Evolutionary conservation across 2,329 filamentous ascomycete species (phyloP), one percentile per base, ranked within the genome.

Genomic region (Botrytis medusae): DNA sequence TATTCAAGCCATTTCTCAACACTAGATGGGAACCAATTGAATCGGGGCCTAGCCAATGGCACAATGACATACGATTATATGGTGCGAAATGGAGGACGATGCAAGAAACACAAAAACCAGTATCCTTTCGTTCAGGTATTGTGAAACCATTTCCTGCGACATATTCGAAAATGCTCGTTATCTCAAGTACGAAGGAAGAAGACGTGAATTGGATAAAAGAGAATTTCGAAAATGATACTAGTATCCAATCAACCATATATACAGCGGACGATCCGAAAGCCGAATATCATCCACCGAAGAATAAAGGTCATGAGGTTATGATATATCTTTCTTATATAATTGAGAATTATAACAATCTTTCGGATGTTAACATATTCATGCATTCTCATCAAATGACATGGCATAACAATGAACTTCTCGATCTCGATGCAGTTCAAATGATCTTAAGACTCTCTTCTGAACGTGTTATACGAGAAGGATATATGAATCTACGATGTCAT

Each of bases 401-500:
- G 79, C 80, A 81, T 61, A 79, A 76, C 48, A 76, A 81, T 54
- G 74, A 77, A 4, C 67, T 79, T 1, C 71, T 80, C 4, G 74
- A 74, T 32, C n/a, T 73, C n/a, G 77, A 78, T 74, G 74, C 76
- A n/a, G 83, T 88, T 20, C 69, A 78, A 34, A 76, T 78, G 73
- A 76, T 79, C 6, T 64, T 71, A 1, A 74, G 77, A 7, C 60
- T 80, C 5, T 78, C 76, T 2, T 62, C 77, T 0, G 77, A 78
- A 42, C 73, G 77, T 73, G 83, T 90, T n/a, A 83, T 84, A 65
- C 80, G 83, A 70, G 82, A 84, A 69, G 89, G 88, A 63, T 91
- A 90, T 78, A 85, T 87, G 75, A 90, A 90, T 77, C 83, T 91
- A 69, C 86, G 89, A 69, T 91, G 89, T 79, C 86, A 86, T 75